phyloP scores from a whole-genome alignment of 306 rosid genomes.

The Gastrolobium bilobum region DNA sequence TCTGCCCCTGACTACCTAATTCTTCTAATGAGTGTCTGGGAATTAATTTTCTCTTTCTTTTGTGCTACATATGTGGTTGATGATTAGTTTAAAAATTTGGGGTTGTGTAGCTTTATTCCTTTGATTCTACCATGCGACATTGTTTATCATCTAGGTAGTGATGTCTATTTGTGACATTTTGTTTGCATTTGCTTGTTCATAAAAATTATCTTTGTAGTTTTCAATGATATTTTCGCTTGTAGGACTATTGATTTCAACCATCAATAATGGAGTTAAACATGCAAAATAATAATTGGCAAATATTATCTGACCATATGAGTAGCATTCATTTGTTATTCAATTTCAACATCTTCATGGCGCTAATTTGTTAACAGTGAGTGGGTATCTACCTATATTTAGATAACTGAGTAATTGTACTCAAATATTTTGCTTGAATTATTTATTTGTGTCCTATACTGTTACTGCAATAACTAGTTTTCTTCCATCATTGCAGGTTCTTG shows the following conservation, averaged over 20 bases:
- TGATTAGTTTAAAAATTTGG: not conserved
- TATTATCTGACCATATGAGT: not conserved
- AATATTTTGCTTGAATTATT: constrained; percentile 12
- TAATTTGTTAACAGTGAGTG: not conserved
- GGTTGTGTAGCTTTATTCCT: not conserved
- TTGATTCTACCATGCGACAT: constrained; percentile 5
- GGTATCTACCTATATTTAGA: not conserved
- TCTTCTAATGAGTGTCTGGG: not conserved
- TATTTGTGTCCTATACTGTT: constrained; percentile 3
- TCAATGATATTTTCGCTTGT: constrained; percentile 5
- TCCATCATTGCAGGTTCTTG: constrained; percentile 43
- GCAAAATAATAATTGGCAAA: constrained; percentile 3
- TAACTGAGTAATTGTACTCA: constrained; percentile 5
- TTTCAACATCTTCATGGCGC: not conserved
- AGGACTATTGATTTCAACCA: constrained; percentile 5
- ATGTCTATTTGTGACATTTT: not conserved
- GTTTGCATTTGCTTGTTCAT: not conserved
- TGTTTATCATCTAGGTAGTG: not conserved
- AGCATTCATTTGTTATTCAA: constrained; percentile 5
- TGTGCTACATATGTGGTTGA: not conserved
- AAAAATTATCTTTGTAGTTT: constrained; percentile 19
- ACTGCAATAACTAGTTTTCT: constrained; percentile 1
- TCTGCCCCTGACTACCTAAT: not conserved
- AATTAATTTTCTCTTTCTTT: not conserved
- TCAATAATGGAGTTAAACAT: constrained; percentile 22